Conservation (phyloP, 2,329 filamentous ascomycete genomes). For the Simplicillium aogashimaense region DNA sequence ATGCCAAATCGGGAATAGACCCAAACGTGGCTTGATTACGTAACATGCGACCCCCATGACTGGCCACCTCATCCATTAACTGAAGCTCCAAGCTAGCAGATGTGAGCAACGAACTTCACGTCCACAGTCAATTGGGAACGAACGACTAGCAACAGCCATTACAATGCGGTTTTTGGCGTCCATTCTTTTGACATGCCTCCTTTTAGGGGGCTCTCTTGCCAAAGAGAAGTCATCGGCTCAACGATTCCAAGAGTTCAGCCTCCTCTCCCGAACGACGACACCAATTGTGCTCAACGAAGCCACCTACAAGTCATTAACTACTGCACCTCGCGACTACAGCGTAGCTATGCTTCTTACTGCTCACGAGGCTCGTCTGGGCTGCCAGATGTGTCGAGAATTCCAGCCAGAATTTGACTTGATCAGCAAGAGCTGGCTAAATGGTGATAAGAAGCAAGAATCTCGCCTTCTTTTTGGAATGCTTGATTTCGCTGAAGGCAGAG, state of each 20-base stretch:
- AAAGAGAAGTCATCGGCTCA: constrained; percentile 55
- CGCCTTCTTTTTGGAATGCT: constrained; percentile 72
- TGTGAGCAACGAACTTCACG: neutral
- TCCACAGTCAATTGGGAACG: constrained; percentile 3
- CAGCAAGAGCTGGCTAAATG: constrained; percentile 76
- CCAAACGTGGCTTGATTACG: neutral
- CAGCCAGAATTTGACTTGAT: constrained; percentile 90
- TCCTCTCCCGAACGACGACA: constrained; percentile 52
- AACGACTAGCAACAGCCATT: constrained; percentile 8
- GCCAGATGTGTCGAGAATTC: constrained; percentile 79
- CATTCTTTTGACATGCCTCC: constrained; percentile 52
- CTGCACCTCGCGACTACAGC: constrained; percentile 72
- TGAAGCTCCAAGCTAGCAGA: no score
- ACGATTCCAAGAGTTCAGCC: constrained; percentile 62
- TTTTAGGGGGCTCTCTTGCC: constrained; percentile 49
- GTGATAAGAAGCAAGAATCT: constrained; percentile 64
- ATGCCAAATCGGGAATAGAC: constrained; percentile 3
- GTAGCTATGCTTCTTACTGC: constrained; percentile 80
- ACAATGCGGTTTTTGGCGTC: constrained; percentile 61
- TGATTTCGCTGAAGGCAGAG: constrained; percentile 78
- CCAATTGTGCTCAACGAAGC: constrained; percentile 72
- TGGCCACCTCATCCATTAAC: neutral
- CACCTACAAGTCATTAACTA: constrained; percentile 66
- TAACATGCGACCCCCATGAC: no score
- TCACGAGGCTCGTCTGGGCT: constrained; percentile 72